phyloP scores from a whole-genome alignment of 2,329 filamentous ascomycete species.

The Phoma sp. region DNA sequence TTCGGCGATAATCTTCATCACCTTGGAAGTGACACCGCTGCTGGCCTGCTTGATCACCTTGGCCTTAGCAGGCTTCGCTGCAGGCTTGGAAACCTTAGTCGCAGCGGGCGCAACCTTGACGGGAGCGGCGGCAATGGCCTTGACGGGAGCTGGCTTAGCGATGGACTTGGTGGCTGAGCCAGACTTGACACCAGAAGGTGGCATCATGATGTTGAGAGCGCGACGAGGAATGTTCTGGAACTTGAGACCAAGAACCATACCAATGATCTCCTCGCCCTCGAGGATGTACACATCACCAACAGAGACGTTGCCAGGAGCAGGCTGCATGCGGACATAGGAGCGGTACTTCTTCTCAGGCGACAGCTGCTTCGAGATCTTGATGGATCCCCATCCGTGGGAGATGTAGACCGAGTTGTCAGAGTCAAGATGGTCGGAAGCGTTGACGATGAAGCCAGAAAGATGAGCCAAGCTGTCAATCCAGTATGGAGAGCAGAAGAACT shows the following conservation, averaged over 20 bases:
- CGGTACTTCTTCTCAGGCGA: conserved; percentile 61
- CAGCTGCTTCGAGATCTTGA: conserved; percentile 62
- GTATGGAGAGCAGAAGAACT: conserved; percentile 65
- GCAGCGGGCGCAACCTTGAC: conserved; percentile 47
- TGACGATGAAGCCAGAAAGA: conserved; percentile 66
- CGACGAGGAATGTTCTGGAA: conserved; percentile 72
- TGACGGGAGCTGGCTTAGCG: conserved; percentile 43
- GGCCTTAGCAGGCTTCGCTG: conserved; percentile 57
- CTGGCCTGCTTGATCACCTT: conserved; percentile 56
- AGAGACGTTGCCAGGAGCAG: conserved; percentile 60
- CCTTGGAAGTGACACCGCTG: conserved; percentile 57
- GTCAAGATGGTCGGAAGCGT: conserved; percentile 64
- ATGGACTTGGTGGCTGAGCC: conserved; percentile 38
- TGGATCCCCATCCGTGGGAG: conserved; percentile 66
- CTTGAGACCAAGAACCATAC: conserved; percentile 66
- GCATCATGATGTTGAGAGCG: conserved; percentile 70
- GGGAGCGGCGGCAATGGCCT: conserved; percentile 43
- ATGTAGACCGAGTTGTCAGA: conserved; percentile 67
- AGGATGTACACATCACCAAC: conserved; percentile 67
- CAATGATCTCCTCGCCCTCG: conserved; percentile 64
- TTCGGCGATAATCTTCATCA: conserved; percentile 71
- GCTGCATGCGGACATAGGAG: conserved; percentile 69
- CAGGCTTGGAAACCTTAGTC: conserved; percentile 58
- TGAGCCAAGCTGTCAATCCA: conserved; percentile 66
- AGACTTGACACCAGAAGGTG: conserved; percentile 59